Evolutionary conservation across 2,329 filamentous ascomycete genomes (phyloP).

Genomic region (Aspergillus sp.): DNA sequence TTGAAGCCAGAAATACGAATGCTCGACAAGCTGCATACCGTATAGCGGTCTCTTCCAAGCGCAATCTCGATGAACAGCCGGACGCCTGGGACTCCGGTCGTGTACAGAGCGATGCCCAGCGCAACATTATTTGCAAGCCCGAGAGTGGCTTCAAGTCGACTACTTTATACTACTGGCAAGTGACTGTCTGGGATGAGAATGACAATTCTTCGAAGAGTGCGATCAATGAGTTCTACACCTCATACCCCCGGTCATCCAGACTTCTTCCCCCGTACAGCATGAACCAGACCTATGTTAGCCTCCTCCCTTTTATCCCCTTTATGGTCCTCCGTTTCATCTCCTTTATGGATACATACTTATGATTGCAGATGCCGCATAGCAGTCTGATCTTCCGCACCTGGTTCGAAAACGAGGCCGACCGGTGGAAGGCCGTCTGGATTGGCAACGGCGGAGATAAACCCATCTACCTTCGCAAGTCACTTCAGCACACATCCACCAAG

Average conservation of each 20-base stretch:
- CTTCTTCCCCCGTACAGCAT: conserved; percentile 26
- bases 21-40: conserved; percentile 19
- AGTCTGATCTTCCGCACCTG: conserved; percentile 26
- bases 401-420: conserved; percentile 24
- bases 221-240: conserved; percentile 24
- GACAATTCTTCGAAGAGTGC: conserved; percentile 11
- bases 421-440: conserved; percentile 28
- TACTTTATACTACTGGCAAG: conserved; percentile 21
- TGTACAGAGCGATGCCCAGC: conserved; percentile 20
- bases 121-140: conserved; percentile 23
- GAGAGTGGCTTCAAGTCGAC: conserved; percentile 20
- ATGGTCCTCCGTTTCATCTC: too few species aligned
- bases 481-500: conserved; percentile 10
- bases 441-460: conserved; percentile 26
- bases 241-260: conserved; percentile 19
- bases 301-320: too few species aligned
- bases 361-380: conserved; percentile 20
- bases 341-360: not conserved
- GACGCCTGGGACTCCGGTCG: conserved; percentile 21
- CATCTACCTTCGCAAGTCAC: conserved; percentile 23
- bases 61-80: not conserved
- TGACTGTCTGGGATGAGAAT: conserved; percentile 22
- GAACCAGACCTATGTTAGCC: conserved; percentile 24
- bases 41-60: conserved; percentile 10
- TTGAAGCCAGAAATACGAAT: conserved; percentile 8